Base-by-base conservation (phyloP, 345 rosid species). In the Brassica carinata region DNA sequence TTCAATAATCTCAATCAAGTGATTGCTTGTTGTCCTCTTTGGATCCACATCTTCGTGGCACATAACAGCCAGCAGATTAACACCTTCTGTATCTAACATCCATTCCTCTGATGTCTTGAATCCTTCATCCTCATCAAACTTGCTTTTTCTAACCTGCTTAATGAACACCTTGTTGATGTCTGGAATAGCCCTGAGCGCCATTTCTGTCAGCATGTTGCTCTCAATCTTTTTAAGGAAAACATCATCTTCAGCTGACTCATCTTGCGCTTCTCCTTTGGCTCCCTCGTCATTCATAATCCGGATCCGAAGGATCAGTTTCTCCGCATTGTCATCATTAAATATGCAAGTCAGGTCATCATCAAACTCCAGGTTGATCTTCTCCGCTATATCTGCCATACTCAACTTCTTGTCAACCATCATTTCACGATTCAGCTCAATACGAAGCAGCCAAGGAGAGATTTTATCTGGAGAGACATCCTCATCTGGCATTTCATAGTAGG, bases 41-140 rank as follows among this genome's bases (percentile, higher is more conserved):
- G 98, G 84, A 87, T 95, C 97, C 77, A 93, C 99, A 81, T 91
- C 96, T 67, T 95, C 98, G 71, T 95, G 90, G 76, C 98, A 93
- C 94, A 95, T 86, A 40, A 95, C 99, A 80, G 98, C 99, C 69
- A 95, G 83, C 64, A 95, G 96, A 85, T 95, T 95, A 69, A 95
- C 99, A 68, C 99, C 99, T 85, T 95, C 99, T 2, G 99, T 95
- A 76, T 95, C 99, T 69, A 95, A 77, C 99, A 95, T 92, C 99
- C 99, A 95, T 84, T 95, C 99, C 84, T 90, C 97, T 7, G 81
- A 77, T 0, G 96, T 86, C 88, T 88, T 95, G 75, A 93, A 95
- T 57, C 97, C 98, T 23, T 85, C 97, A 26, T 73, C 84, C 58
- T 90, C 94, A 77, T 93, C 96, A 81, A 93, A 95, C 78, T 79